These are phyloP conservation scores for Xylaria castorea DNA, from an alignment of 495 filamentous ascomycete species.

Conservation along the genomic window DNA sequence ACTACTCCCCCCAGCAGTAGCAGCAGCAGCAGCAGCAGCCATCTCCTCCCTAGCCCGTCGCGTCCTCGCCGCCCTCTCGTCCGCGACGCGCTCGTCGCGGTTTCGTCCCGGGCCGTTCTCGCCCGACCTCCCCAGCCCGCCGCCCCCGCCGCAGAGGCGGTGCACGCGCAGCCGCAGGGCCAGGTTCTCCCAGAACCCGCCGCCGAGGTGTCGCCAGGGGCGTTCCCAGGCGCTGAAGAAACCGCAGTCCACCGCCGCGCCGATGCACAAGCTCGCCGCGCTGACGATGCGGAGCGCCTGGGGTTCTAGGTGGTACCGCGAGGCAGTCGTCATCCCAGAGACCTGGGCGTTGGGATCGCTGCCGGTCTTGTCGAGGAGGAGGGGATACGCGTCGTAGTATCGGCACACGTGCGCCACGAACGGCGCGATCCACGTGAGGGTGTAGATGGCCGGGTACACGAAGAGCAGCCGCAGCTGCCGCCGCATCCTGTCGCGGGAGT, in stretches of 20 bases:
- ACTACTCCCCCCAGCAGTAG: not conserved
- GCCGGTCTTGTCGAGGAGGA: not conserved
- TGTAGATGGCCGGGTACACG: slow-evolving; percentile 74
- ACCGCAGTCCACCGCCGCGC: slow-evolving; percentile 70
- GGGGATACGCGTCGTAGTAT: slow-evolving; percentile 58
- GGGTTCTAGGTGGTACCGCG: slow-evolving; percentile 35
- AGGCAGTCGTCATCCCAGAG: not conserved
- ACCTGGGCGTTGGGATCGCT: not conserved
- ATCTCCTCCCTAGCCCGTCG: slow-evolving; percentile 43
- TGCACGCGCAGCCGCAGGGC: slow-evolving; percentile 28
- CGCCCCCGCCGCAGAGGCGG: slow-evolving; percentile 25
- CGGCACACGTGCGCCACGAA: slow-evolving; percentile 67
- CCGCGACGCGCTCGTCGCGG: slow-evolving; percentile 54
- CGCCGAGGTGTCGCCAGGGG: slow-evolving; percentile 69
- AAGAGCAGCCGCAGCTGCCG: slow-evolving; percentile 73
- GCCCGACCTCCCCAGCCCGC: not conserved
- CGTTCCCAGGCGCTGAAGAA: slow-evolving; percentile 70
- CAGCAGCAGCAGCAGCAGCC: slow-evolving; percentile 4
- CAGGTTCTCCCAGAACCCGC: slow-evolving; percentile 49
- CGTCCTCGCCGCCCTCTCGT: slow-evolving; percentile 50
- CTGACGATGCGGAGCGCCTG: slow-evolving; percentile 61
- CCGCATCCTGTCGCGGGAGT: slow-evolving; percentile 61
- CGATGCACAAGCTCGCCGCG: slow-evolving; percentile 61
- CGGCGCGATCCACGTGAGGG: slow-evolving; percentile 75
- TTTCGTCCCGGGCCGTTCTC: slow-evolving; percentile 41